These are phyloP conservation scores for Tremellales sp. DNA, from an alignment of 1,284 basidiomycete genomes.

Conservation along the genomic window DNA sequence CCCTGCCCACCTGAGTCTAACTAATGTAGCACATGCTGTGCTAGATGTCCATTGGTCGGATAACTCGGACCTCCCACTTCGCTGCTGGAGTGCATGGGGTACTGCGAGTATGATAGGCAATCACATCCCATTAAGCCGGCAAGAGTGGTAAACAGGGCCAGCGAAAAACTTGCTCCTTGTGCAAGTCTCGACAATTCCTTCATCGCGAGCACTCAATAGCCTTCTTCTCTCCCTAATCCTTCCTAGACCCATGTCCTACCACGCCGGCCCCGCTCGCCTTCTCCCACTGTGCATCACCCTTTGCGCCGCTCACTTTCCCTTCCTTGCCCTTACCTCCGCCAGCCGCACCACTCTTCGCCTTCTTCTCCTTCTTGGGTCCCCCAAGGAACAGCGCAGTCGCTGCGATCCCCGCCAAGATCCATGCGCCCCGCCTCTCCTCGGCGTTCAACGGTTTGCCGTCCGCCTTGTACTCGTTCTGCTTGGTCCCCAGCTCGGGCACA, in stretches of 20 bases:
- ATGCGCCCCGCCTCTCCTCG: conserved; percentile 57
- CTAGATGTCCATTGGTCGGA: too few species aligned
- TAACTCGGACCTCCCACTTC: too few species aligned
- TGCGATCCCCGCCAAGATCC: conserved; percentile 56
- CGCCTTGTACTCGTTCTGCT: conserved; percentile 34
- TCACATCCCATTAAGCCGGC: too few species aligned
- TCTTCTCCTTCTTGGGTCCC: conserved; percentile 37
- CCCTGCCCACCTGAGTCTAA: too few species aligned
- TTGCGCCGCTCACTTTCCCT: background rate
- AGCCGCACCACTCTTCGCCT: conserved; percentile 6
- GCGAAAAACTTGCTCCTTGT: too few species aligned
- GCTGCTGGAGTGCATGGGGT: too few species aligned
- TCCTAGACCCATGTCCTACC: conserved; percentile 36
- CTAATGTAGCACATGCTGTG: too few species aligned
- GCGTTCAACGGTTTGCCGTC: conserved; percentile 53
- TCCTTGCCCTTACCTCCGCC: conserved; percentile 3
- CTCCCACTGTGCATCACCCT: conserved; percentile 27
- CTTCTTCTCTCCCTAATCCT: too few species aligned
- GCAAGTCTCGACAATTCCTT: too few species aligned
- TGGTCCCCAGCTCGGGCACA: conserved; percentile 15
- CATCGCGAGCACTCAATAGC: too few species aligned
- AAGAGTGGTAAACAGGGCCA: too few species aligned
- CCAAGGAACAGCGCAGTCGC: conserved; percentile 56
- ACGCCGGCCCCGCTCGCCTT: conserved; percentile 38
- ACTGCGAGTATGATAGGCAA: too few species aligned